A percentile compares a stretch with the other conserved stretches of the same genome.
phyloP scores from a whole-genome alignment of 768 basidiomycete species.

The Tulasnella sp. region DNA sequence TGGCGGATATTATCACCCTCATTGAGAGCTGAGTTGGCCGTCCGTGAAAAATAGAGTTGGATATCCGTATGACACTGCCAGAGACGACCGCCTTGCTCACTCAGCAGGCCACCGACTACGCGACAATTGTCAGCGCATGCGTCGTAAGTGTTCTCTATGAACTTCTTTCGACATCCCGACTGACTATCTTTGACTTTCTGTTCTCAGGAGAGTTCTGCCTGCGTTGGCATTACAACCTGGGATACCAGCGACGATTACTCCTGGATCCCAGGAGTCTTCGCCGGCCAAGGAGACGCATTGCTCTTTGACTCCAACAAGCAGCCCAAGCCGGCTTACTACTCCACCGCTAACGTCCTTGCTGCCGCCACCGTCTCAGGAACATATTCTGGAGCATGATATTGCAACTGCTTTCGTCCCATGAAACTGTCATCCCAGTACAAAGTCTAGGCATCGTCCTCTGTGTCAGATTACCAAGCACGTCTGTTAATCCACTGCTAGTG shows the following conservation, averaged over 20 bases:
- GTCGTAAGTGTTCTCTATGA: constrained; percentile 29
- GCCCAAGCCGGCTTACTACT: constrained; percentile 17
- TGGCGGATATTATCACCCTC: not conserved
- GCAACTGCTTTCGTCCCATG: too few relatives aligned
- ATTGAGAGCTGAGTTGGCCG: too few relatives aligned
- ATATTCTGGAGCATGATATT: too few relatives aligned
- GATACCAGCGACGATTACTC: constrained; percentile 33
- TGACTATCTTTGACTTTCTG: not conserved
- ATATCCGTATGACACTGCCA: constrained; percentile 49
- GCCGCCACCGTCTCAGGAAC: constrained; percentile 3
- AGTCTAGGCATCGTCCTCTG: too few relatives aligned
- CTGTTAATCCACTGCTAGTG: too few relatives aligned
- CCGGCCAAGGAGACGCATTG: constrained; percentile 21
- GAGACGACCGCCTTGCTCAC: constrained; percentile 36
- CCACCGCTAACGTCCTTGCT: constrained; percentile 14
- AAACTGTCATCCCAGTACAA: too few relatives aligned
- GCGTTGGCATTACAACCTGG: constrained; percentile 28
- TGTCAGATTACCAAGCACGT: too few relatives aligned
- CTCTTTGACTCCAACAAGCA: constrained; percentile 15
- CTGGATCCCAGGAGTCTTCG: constrained; percentile 28
- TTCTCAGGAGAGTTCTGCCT: not conserved
- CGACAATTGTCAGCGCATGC: constrained; percentile 45
- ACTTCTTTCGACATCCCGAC: too few relatives aligned
- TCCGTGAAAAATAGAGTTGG: constrained; percentile 34
- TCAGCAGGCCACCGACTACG: constrained; percentile 49